Percentiles rank a stretch among this genome's conserved stretches.
phyloP scores from a whole-genome alignment of 345 rosid species.

The Melaleuca quinquenervia region DNA sequence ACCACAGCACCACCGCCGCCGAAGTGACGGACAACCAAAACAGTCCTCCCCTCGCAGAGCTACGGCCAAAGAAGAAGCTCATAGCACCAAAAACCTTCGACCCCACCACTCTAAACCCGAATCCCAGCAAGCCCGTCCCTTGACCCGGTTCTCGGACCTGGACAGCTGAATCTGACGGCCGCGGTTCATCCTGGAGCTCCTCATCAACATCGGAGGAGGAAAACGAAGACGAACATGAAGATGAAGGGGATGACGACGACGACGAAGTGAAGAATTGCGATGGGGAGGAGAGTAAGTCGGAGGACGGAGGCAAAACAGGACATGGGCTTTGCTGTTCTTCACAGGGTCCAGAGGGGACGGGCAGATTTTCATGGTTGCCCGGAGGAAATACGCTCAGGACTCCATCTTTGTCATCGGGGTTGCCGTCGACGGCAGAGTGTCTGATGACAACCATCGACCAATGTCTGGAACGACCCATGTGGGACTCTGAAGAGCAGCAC shows the following conservation, averaged over 20 bases:
- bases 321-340: not conserved
- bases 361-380: slow-evolving; percentile 10
- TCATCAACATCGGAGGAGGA: slow-evolving; percentile 1
- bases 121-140: not conserved
- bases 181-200: not conserved
- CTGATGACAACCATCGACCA: slow-evolving; percentile 1
- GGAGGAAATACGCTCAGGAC: slow-evolving; percentile 6
- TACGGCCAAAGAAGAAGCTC: not conserved
- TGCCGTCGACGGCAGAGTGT: not conserved
- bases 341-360: not conserved
- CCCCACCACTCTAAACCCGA: not conserved
- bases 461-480: not conserved
- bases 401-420: not conserved
- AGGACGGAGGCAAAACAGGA: not conserved
- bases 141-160: not conserved
- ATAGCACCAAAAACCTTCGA: not conserved
- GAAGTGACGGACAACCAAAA: not conserved
- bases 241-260: not conserved
- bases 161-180: not conserved
- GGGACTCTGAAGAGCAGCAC: not conserved
- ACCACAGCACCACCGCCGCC: not conserved
- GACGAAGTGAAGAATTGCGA: slow-evolving; percentile 1
- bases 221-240: slow-evolving; percentile 1
- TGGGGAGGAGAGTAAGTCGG: not conserved
- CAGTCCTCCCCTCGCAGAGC: not conserved